Base-by-base conservation (phyloP, 2,329 filamentous ascomycete species). In the Colletotrichum phormii region DNA sequence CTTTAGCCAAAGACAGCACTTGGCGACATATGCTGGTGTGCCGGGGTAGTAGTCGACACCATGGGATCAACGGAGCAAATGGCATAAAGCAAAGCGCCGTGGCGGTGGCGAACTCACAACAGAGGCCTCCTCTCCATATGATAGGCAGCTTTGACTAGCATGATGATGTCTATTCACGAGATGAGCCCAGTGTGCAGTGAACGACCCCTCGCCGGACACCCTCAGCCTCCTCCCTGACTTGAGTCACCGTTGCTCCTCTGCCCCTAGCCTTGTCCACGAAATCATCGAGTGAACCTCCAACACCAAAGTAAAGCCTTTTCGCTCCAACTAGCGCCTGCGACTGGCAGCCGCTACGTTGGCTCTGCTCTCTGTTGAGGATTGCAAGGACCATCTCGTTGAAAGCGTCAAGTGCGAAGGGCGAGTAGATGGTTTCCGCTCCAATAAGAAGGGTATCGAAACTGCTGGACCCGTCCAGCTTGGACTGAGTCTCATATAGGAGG, bases 351-450 rank as follows among this genome's bases (percentile, higher is more conserved):
- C 66, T 57, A 13, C 76, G 76, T 66, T 80, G 77, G 58, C 79
- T 76, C 61, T 81, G 77, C 62, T 91, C 86, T 62, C 82, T 82
- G 24, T 85, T 79, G 57, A 95, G 82, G 18, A 94, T 83, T 4
- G 83, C 83, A 54, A 92, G 86, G 13, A 95, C 84, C 5, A 91
- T 91, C 51, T 92, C 89, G 0, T 91, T 89, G 78, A 96, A 97
- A 0, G 90, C 87, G 46, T 85, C 84, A 26, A 95, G 87, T 0
- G 93, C 92, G 70, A 91, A 90, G 0, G 93, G 93, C 2, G 92
- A 94, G 82, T 97, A 97, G 57, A 97, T 96, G 0, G 94, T 97
- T 82, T 97, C 94, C 0, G 93, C 93, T 0, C 92, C 94, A 1
- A 97, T 83, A 5, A 95, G 83, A 2, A 93, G 81, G 15, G 86